Base-by-base conservation (phyloP, 257 asterid genomes). In the Solanum tacnaense region DNA sequence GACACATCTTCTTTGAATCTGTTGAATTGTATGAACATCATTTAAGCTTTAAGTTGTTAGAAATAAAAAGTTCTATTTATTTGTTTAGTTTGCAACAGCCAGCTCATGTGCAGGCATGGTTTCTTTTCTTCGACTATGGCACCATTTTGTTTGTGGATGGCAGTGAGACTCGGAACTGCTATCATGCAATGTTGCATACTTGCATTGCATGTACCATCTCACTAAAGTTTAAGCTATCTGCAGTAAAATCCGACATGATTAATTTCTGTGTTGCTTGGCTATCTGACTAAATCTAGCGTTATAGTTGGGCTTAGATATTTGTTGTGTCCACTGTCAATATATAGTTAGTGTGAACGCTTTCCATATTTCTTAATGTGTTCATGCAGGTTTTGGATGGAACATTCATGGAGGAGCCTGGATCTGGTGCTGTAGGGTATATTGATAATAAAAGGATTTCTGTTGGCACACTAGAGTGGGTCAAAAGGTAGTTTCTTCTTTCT, bases 381-480 rank as follows among this genome's bases (percentile, higher is more conserved):
- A 89, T 92, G 91, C 92, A 97, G 99, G 95, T 91, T 52, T 89
- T 49, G 13, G 99, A 94, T 89, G 98, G 99, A 90, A 92, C 99
- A 88, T 97, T 91, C 87, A 89, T 87, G 62, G 99, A 97, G 94
- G 99, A 97, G 91, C 99, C 99, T 74, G 99, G 99, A 86, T 97
- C 99, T 86, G 99, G 99, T 92, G 99, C 99, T 18, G 94, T 93
- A 72, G 99, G 98, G 88, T 86, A 89, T 91, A 86, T 96, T 91
- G 95, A 94, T 67, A 90, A 89, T 89, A 94, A 91, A 89, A 94
- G 68, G 89, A 98, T 97, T 83, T 94, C 98, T 75, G 95, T 96
- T 86, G 99, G 99, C 90, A 94, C 99, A 3, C 89, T 96, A 87
- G 99, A 97, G 90, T 97, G 99, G 99, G 93, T 96, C 90, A 90